Evolutionary conservation across 257 asterid genomes (phyloP), one percentile per base, ranked within the genome.

Genomic region (Hygrophila difformis): DNA sequence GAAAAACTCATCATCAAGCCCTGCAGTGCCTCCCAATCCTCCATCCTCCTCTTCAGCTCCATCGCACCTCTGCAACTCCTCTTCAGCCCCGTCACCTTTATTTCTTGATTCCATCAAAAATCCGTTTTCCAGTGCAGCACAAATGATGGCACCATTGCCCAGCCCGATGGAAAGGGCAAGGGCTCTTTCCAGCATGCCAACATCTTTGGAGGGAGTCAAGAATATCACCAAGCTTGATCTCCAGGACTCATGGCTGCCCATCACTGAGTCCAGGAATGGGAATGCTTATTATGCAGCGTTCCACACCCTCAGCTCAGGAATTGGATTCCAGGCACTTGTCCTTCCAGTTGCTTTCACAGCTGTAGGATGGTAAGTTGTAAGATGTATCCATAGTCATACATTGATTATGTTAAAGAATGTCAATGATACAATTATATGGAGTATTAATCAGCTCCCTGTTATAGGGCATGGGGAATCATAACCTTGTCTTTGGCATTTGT

Each of bases 171-270:
- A n/a, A n/a, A n/a, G n/a, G 1, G 23, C 59, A 8, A 53, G 62
- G 57, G 71, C 59, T 37, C 21, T 64, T 19, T 26, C 39, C 42
- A 46, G 31, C 31, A 26, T 26, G 31, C 31, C 4, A 8, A 26
- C 31, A 3, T 26, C 4, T 8, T 8, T 26, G 31, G 31, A 26
- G 7, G 31, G 8, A 26, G 8, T 26, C 4, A 8, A 8, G 31
- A 5, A 26, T 26, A 5, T 76, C 58, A 80, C 83, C 15, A 73
- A 44, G 60, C 59, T 80, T 4, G 86, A 74, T 31, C 83, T 76
- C 0, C 76, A 80, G 1, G 92, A 80, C 17, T 86, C 86, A 0
- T 80, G 92, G 92, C 75, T 80, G 17, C 92, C 92, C 10, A 80
- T 80, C 17, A 80, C 92, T 0, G 78, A 76, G 51, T 80, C 92